Base-by-base conservation (phyloP, 768 basidiomycete species). In the Leccinum broughii region DNA sequence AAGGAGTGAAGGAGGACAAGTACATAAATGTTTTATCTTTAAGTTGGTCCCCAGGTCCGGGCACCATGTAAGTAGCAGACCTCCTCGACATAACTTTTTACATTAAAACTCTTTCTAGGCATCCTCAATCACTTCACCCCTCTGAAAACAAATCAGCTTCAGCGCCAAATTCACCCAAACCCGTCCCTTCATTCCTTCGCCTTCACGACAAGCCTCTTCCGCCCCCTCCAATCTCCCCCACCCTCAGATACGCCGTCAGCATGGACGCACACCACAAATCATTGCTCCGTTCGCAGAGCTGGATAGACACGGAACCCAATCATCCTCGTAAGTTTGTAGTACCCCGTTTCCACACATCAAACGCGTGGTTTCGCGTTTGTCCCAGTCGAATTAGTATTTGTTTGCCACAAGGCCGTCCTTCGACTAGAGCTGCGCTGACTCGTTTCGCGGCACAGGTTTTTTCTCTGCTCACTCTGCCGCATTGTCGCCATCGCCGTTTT, bases 191-290 rank as follows among this genome's bases (percentile, higher is more conserved):
- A 26, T 68, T 61, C 35, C 41, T 69, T 13, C 11, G 58, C 60
- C 55, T 39, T 1, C 56, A 66, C 63, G 76, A 78, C 66, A 80
- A 80, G 57, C 75, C 77, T 1, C 72, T 80, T n/a, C 79, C 78
- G 8, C 70, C 73, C 15, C 74, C 78, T 22, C 73, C 75, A 28
- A 71, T 78, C 72, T 76, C 72, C 15, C 53, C 66, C 5, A 24
- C 54, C 2, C 57, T 64, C 59, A 66, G 58, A 54, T 54, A 68
- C 32, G 62, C 57, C 34, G 64, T 69, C 66, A 62, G 68, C 58
- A 71, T 72, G 69, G 69, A 73, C 13, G 63, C 63, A 0, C 69
- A 71, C 39, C 67, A 68, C 54, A 64, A 61, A 28, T 54, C 58
- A 1, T 32, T 64, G 3, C 10, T 58, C n/a, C 66, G 66, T 37